These are phyloP conservation scores for Paramecium tetraurelia DNA, from an alignment of 73 alveolate species.

Conservation along the genomic window DNA sequence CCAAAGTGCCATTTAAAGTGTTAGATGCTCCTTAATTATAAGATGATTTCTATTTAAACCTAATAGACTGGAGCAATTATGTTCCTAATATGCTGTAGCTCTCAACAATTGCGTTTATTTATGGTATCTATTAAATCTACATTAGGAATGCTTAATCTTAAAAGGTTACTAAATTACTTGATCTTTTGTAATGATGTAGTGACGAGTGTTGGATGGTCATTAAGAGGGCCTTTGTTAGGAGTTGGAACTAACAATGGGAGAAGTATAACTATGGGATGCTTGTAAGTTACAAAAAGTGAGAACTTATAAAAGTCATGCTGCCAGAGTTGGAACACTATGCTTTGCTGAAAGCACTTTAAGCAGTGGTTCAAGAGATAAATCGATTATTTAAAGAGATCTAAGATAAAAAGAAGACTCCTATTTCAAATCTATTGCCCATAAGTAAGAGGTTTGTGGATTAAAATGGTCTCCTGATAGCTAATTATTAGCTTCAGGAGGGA, in stretches of 20 bases:
- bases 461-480: conserved; percentile 98
- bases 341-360: conserved; percentile 68
- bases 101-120: conserved; percentile 84
- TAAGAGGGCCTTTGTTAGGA: conserved; percentile 76
- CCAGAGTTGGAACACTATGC: conserved; percentile 83
- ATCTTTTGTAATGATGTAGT: conserved; percentile 85
- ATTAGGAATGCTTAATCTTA: conserved; percentile 69
- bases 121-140: conserved; percentile 55
- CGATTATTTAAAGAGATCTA: conserved; percentile 89
- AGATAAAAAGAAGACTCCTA: conserved; percentile 66
- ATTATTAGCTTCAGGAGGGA: conserved; percentile 98
- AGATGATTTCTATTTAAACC: conserved; percentile 98
- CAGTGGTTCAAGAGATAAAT: conserved; percentile 95
- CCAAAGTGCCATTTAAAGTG: conserved; percentile 98
- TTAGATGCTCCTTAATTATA: conserved; percentile 98
- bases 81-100: no score
- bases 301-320: conserved; percentile 76
- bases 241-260: conserved; percentile 80
- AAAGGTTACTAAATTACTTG: conserved; percentile 89
- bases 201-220: conserved; percentile 89
- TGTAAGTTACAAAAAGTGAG: conserved; percentile 71
- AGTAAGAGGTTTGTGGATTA: conserved; percentile 98
- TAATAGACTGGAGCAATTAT: conserved; percentile 98
- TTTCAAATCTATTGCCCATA: conserved; percentile 79
- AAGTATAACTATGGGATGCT: conserved; percentile 83